Base-by-base conservation (phyloP, 371 early-diverging fungal genomes). In the Apophysomyces ossiformis region DNA sequence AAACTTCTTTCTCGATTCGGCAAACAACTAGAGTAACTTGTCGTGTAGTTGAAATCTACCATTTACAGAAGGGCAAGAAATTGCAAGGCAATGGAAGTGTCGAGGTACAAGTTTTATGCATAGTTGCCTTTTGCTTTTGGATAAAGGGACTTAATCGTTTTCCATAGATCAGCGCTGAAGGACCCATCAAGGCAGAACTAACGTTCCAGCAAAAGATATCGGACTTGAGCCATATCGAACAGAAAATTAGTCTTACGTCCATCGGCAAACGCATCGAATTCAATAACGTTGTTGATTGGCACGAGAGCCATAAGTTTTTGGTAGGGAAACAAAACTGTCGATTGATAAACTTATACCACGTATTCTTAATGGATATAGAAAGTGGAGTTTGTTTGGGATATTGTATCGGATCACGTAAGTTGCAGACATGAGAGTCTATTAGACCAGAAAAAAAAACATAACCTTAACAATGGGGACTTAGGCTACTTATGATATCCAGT, bases 401-500 rank as follows among this genome's bases (percentile, higher is more conserved):
- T 99, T 45, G 59, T 73, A 26, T 85, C 89, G 41, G 97, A 97
- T 71, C 71, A 79, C 67, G 90, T 77, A 76, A 72, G 69, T 57
- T 11, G 1, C 32, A 57, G 21, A 21, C 26, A 45, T 13, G 36
- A 60, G n/a, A 50, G 18, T n/a, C 41, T 32, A 35, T 7, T 18
- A 21, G 12, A 35, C 3, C 3, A 41, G 2, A 18, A 47, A 18
- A 26, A 26, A 26, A 26, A 26, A 26, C n/a, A n/a, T 26, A 26
- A 26, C 32, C 1, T 26, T 2, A 26, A 26, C 32, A 26, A 26
- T 26, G 32, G 2, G 3, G 3, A 26, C 32, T 26, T 68, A 82
- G 80, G 96, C 97, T 11, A 97, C 96, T 0, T 99, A 96, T 70
- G 98, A 99, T 68, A 94, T 95, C 5, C 96, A 95, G 76, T 96